phyloP scores from a whole-genome alignment of 441 rosid species.

The Macaranga tanarius region DNA sequence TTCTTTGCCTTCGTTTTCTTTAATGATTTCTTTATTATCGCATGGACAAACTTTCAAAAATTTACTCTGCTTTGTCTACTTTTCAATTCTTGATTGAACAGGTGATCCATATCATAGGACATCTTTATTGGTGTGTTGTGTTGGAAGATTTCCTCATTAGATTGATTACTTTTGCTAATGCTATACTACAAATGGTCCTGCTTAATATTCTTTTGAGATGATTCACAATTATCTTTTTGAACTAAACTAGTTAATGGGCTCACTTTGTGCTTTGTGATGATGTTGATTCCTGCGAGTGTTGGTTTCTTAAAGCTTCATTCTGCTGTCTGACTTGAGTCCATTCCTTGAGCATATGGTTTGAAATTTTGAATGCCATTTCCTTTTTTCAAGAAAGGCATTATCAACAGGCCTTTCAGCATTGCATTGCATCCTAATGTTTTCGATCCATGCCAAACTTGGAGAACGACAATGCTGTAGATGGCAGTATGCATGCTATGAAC shows the following conservation, averaged over 20 bases:
- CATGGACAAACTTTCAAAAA: background rate
- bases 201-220: background rate
- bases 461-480: background rate
- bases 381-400: background rate
- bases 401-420: background rate
- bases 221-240: background rate
- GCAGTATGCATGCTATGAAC: background rate
- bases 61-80: background rate
- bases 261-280: background rate
- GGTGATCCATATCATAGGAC: background rate
- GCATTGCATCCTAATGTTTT: background rate
- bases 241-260: constrained; percentile 1
- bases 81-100: background rate
- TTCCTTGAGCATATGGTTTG: background rate
- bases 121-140: background rate
- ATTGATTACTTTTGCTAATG: background rate
- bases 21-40: background rate
- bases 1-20: background rate
- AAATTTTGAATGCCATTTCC: background rate
- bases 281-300: background rate
- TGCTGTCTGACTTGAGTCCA: background rate
- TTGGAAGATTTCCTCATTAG: background rate
- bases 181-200: background rate
- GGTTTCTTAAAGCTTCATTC: background rate
- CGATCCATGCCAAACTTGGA: background rate